Base-by-base conservation (phyloP, 108 stramenopile species). In the Cyclotella sp. region DNA sequence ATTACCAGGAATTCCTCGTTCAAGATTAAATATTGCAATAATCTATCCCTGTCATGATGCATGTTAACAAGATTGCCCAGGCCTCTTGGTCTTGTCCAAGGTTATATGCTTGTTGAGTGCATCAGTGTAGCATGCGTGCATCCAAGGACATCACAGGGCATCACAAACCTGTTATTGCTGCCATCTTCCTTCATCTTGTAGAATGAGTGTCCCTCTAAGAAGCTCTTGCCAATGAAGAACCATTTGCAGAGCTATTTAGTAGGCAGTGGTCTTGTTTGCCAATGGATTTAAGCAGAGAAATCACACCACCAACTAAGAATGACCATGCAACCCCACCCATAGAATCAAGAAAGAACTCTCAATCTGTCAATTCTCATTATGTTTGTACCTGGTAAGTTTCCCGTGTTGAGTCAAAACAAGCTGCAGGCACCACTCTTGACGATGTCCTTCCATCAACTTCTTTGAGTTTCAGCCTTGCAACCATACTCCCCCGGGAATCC, bases 1-100 rank as follows among this genome's bases (percentile, higher is more conserved):
- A 94, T 96, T 98, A 97, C 96, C 96, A 97, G 97, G 97, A 96
- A 97, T 97, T 98, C 95, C 97, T 97, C 95, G 98, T 97, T 98
- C 94, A 96, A 96, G 98, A 97, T 96, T 96, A 95, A 97, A 91
- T 97, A 97, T 98, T 98, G 96, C 98, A 98, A 98, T 91, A 95
- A 97, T 97, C 95, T 94, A 95, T 96, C 97, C 96, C 97, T 92
- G 95, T 93, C 96, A 98, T 95, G 95, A 96, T 93, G 90, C 92
- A 94, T 88, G 90, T 90, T 92, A 82, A 92, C 87, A 92, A 95
- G 95, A 96, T 97, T 98, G 90, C 95, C 96, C 95, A 93, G 94
- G 86, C 97, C 93, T 96, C 91, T 91, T 94, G 92, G 86, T n/a
- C n/a, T n/a, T n/a, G n/a, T n/a, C 85, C 91, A 91, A 95, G 93